phyloP scores from a whole-genome alignment of 2,329 filamentous ascomycete genomes.

The Colletotrichum acutatum region DNA sequence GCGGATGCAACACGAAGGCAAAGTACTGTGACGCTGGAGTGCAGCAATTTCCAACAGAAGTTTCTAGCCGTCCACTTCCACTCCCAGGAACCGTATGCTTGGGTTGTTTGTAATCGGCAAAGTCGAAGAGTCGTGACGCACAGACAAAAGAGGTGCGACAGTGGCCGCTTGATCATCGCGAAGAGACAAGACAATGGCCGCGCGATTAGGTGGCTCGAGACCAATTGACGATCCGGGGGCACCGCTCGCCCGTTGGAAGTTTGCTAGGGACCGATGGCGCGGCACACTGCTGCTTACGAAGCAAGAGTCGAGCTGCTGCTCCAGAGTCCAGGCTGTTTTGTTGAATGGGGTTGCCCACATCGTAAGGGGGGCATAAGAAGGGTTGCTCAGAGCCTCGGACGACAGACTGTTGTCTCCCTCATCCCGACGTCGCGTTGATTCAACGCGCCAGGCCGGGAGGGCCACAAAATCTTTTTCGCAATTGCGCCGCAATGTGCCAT shows the following conservation, averaged over 20 bases:
- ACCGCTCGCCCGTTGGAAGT: neutral
- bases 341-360: neutral
- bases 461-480: neutral
- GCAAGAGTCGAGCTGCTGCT: neutral
- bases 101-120: neutral
- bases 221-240: neutral
- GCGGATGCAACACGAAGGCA: neutral
- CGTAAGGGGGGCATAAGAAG: neutral
- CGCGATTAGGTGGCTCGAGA: neutral
- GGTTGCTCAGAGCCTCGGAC: neutral
- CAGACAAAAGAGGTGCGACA: constrained; percentile 7
- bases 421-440: neutral
- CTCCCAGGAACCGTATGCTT: neutral
- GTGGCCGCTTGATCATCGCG: neutral
- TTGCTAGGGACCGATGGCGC: neutral
- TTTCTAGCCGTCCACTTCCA: neutral
- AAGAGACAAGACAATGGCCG: neutral
- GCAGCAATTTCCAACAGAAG: neutral
- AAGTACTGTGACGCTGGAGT: neutral
- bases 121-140: neutral
- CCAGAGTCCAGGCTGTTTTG: neutral
- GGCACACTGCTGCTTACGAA: neutral
- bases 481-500: constrained; percentile 11
- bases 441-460: neutral
- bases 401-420: neutral